Evolutionary conservation across 257 asterid genomes (phyloP), one percentile per base, ranked within the genome.

Genomic region (Solanum arcanum): DNA sequence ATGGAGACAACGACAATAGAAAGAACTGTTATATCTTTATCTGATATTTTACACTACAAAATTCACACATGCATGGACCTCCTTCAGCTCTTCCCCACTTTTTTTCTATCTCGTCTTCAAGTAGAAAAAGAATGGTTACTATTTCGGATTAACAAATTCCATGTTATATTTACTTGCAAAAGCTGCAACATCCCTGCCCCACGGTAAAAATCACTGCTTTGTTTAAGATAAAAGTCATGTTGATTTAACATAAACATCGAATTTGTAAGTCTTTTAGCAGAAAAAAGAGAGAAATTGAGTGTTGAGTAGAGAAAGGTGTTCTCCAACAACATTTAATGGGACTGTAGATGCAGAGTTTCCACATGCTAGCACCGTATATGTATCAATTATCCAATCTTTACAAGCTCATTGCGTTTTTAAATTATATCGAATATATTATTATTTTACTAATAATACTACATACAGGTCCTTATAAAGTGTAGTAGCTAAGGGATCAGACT

Each of bases 401-500:
- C 68, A 1, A 21, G 27, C 13, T 60, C 15, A 23, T 5, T 1
- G 6, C 3, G 4, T 52, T 60, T 60, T 60, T 60, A 60, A 21
- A 62, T 62, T 62, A 23, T 14, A 62, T 4, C 3, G 3, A 23
- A 4, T 60, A 23, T 10, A 23, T 60, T 60, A 4, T 20, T 56
- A 20, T 20, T 25, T 68, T 68, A 25, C 1, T 27, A 64, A n/a
- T 12, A 31, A 16, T 80, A 47, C 18, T 80, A 27, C 18, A 73
- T 69, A 29, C 39, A 12, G 16, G 39, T 10, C 56, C n/a, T 64
- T 41, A 31, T 31, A 80, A 33, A 41, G 83, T 80, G 64, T 75
- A 23, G 49, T 27, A 1, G 29, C 29, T 23, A 46, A 83, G 87
- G 89, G 89, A 88, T 84, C 88, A 86, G 90, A 84, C 90, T 89